Evolutionary conservation across 352 stramenopile genomes (phyloP).

Genomic region (Phytopythium oedochilum): DNA sequence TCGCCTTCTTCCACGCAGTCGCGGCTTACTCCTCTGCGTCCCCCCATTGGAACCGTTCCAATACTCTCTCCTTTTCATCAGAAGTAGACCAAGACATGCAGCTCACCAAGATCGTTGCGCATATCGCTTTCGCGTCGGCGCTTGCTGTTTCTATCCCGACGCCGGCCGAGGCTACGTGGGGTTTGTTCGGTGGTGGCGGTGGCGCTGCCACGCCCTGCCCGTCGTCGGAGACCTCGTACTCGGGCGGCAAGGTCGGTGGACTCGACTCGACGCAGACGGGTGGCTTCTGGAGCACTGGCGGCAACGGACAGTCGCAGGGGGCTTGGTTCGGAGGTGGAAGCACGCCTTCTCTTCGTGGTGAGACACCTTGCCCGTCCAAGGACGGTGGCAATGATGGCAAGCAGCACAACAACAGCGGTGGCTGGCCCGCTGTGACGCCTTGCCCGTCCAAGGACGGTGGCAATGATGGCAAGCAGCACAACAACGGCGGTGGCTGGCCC

Average conservation of each 20-base stretch:
- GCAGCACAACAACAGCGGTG: neutral
- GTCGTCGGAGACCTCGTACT: neutral
- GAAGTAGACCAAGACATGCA: constrained; percentile 13
- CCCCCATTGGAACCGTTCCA: constrained; percentile 12
- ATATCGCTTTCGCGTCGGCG: constrained; percentile 11
- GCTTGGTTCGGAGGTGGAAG: neutral
- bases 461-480: neutral
- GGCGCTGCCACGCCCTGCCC: constrained; percentile 53
- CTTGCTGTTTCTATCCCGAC: constrained; percentile 9
- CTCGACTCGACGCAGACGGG: neutral
- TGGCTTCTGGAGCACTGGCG: neutral
- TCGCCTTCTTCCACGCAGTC: constrained; percentile 16
- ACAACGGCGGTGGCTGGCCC: neutral
- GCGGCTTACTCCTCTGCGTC: constrained; percentile 4
- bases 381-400: neutral
- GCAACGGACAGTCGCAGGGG: neutral
- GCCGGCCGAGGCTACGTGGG: constrained; percentile 6
- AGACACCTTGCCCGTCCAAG: constrained; percentile 2
- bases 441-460: neutral
- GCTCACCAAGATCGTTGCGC: constrained; percentile 16
- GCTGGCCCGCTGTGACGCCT: neutral
- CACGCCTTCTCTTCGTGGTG: neutral
- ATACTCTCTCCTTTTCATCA: neutral
- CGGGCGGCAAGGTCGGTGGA: constrained; percentile 2
- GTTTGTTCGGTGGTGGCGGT: constrained; percentile 6